Evolutionary conservation across 2,329 filamentous ascomycete genomes (phyloP), one percentile per base, ranked within the genome.

Genomic region (Fusarium dimerum): DNA sequence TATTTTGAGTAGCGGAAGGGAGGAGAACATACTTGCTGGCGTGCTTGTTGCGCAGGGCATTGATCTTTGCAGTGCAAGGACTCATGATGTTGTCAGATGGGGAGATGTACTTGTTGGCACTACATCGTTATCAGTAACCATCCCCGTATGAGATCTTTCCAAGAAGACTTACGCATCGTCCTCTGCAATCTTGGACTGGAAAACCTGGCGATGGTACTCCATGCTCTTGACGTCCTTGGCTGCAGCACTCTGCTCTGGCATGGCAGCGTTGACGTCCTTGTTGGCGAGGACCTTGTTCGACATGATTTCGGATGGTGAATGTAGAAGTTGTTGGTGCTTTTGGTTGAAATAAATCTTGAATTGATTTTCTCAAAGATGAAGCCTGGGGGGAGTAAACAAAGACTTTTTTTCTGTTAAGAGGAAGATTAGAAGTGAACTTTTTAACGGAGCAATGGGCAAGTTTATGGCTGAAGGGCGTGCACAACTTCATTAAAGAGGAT

Each of bases 1-100:
- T 39, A 29, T 15, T 10, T 2, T 11, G 6, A 6, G 17, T 13
- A 10, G 17, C 0, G 32, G 17, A 7, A 10, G 11, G 5, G 32
- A 7, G 7, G 45, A 6, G 39, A 43, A 80, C 83, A 69, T 79
- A 90, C 87, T 92, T 93, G 75, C 81, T 82, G 57, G 86, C 86
- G 66, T 90, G 87, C 78, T 91, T 92, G 75, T 84, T 89, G 74
- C 89, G 88, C 72, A 92, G 84, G 40, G 88, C 87, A 58, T 81
- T 88, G 65, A 94, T 82, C 80, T 94, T 94, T 71, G 89, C 87
- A 16, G 87, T 89, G 73, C 89, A 92, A 36, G 90, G 90, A 64
- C 88, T 92, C 86, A 92, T 89, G 77, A 95, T 92, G 73, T 85
- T 86, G 73, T 95, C 90, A n/a, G 89, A 92, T 3, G 90, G 90